Evolutionary conservation across 257 asterid genomes (phyloP).

Genomic region (Knoxia roxburghii): DNA sequence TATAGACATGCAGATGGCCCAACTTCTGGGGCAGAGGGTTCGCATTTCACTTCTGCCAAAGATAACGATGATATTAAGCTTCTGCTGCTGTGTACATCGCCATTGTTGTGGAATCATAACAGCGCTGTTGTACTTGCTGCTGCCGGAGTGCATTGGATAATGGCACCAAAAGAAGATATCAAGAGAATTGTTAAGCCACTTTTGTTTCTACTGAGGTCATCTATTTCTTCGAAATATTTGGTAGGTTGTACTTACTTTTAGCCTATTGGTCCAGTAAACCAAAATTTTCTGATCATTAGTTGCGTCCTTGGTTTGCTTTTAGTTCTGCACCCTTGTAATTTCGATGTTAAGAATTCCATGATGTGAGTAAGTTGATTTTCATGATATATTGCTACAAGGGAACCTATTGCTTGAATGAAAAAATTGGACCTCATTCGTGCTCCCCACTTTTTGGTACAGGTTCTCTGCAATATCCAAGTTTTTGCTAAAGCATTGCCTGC

Average conservation of each 20-base stretch:
- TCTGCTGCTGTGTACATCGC: constrained; percentile 82
- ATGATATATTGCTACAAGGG: not conserved
- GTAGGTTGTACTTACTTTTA: constrained; percentile 33
- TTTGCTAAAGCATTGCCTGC: constrained; percentile 84
- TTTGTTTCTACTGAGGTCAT: constrained; percentile 89
- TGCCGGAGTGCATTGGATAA: constrained; percentile 98
- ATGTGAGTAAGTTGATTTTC: not conserved
- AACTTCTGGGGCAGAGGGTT: constrained; percentile 41
- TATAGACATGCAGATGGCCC: constrained; percentile 40
- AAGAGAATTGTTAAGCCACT: constrained; percentile 77
- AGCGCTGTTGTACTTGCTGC: constrained; percentile 98
- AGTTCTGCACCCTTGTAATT: not conserved
- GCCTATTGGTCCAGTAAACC: constrained; percentile 1
- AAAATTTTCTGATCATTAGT: not conserved
- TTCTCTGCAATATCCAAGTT: constrained; percentile 91
- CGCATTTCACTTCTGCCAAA: constrained; percentile 60
- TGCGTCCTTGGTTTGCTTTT: not conserved
- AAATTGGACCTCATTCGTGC: not conserved
- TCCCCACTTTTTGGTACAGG: constrained; percentile 46
- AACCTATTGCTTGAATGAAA: not conserved
- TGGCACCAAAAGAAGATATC: constrained; percentile 79
- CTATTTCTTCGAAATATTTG: constrained; percentile 86
- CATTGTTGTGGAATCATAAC: constrained; percentile 80
- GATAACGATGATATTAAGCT: constrained; percentile 75
- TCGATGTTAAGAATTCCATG: not conserved